phyloP scores from a whole-genome alignment of 2,329 filamentous ascomycete genomes.

The Ampelomyces quisqualis region DNA sequence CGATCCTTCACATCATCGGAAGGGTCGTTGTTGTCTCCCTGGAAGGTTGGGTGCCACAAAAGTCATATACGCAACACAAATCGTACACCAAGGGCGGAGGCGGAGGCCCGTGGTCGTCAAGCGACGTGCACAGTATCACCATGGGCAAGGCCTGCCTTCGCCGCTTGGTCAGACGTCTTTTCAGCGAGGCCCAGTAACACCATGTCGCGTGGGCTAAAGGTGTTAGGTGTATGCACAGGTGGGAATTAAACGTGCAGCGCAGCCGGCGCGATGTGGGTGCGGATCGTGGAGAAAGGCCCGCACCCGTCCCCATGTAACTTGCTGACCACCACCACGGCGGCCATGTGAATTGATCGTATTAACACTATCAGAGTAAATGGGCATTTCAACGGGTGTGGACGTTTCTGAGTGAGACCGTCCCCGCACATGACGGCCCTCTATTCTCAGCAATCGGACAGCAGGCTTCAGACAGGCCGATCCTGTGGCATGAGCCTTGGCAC shows the following conservation, averaged over 20 bases:
- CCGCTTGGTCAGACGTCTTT: slow-evolving; percentile 5
- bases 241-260: slow-evolving; percentile 45
- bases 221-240: slow-evolving; percentile 40
- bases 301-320: slow-evolving; percentile 37
- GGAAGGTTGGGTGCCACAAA: slow-evolving; percentile 19
- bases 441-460: slow-evolving; percentile 13
- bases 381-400: not conserved
- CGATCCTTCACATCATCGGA: slow-evolving; percentile 11
- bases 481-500: slow-evolving; percentile 22
- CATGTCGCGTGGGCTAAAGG: slow-evolving; percentile 37
- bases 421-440: slow-evolving; percentile 14
- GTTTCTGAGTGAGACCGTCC: slow-evolving; percentile 8
- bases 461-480: slow-evolving; percentile 10
- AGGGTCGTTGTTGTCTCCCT: slow-evolving; percentile 14
- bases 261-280: slow-evolving; percentile 44
- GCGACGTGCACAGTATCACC: slow-evolving; percentile 31
- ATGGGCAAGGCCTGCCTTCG: slow-evolving; percentile 18
- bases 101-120: slow-evolving; percentile 28
- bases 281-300: slow-evolving; percentile 40
- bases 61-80: slow-evolving; percentile 3
- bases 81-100: slow-evolving; percentile 14
- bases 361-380: not conserved
- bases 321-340: slow-evolving; percentile 34
- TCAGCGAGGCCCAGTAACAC: slow-evolving; percentile 31
- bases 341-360: too few relatives aligned